A percentile compares a stretch with the other conserved stretches of the same genome.
These are phyloP conservation scores for Trichoderma asperelloides DNA, from an alignment of 495 filamentous ascomycete genomes.

Conservation along the genomic window DNA sequence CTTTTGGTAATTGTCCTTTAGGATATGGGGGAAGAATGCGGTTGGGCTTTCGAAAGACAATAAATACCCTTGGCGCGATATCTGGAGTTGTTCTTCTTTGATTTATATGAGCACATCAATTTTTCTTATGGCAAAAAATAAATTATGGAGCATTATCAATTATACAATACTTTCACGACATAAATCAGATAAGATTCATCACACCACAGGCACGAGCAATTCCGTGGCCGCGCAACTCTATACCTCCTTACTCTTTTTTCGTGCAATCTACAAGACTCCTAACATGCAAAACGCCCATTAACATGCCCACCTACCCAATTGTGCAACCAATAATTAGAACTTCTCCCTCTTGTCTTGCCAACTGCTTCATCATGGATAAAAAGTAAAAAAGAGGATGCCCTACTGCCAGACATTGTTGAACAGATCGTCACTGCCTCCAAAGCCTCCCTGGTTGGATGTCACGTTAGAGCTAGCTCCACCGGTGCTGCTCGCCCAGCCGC, in stretches of 20 bases:
- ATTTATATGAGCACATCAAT: not conserved
- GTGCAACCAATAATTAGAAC: not conserved
- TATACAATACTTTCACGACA: not conserved
- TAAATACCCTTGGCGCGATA: slow-evolving; percentile 3
- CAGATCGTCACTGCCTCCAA: slow-evolving; percentile 68
- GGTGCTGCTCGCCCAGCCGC: slow-evolving; percentile 75
- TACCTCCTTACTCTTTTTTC: not conserved
- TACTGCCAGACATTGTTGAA: slow-evolving; percentile 93
- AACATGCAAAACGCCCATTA: slow-evolving; percentile 11
- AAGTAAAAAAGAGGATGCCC: slow-evolving; percentile 4
- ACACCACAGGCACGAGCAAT: not conserved
- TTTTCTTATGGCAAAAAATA: not conserved
- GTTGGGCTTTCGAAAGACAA: not conserved
- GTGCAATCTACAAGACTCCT: slow-evolving; percentile 10
- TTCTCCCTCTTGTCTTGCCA: not conserved
- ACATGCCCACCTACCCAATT: slow-evolving; percentile 22
- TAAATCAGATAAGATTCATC: not conserved
- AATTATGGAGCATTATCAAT: not conserved
- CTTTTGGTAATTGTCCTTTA: not conserved
- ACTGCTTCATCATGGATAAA: not conserved
- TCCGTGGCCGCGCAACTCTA: not conserved
- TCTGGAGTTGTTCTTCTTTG: not conserved
- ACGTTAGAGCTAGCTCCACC: slow-evolving; percentile 25
- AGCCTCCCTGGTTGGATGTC: slow-evolving; percentile 34
- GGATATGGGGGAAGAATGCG: not conserved